These are phyloP conservation scores for Pyrenula massariospora DNA, from an alignment of 495 filamentous ascomycete genomes.

Conservation along the genomic window DNA sequence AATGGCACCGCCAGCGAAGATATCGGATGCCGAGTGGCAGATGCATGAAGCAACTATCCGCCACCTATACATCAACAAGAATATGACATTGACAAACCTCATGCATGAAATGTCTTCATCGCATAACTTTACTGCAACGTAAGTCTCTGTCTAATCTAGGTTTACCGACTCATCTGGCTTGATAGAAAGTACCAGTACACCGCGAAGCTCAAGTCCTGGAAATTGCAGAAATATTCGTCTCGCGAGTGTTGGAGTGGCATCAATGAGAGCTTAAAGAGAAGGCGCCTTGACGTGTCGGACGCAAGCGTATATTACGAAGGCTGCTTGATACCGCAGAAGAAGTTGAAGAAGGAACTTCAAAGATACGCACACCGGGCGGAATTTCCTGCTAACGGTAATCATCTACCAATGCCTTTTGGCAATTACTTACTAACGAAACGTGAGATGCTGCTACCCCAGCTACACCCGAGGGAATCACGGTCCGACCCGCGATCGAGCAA, in stretches of 20 bases:
- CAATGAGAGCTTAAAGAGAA: not conserved
- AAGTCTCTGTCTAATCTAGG: not conserved
- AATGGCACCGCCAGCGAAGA: not conserved
- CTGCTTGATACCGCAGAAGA: not conserved
- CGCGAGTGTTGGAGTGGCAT: not conserved
- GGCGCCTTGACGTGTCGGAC: not conserved
- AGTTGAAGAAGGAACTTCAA: not conserved
- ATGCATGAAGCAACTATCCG: not conserved
- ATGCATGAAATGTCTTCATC: not conserved
- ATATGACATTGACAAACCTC: not conserved
- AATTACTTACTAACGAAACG: not conserved
- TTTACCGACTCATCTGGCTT: not conserved
- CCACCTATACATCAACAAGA: not conserved
- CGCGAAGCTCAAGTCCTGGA: not conserved
- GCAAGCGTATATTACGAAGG: not conserved
- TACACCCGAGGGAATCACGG: not conserved
- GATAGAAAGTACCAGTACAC: not conserved
- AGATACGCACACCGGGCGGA: not conserved
- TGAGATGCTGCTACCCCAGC: not conserved
- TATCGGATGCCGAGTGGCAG: not conserved
- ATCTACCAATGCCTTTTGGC: not conserved
- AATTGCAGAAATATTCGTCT: not conserved
- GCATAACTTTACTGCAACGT: not conserved
- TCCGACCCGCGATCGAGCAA: not conserved
- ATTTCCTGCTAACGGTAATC: not conserved